These are phyloP conservation scores for Neurospora sp. DNA, from an alignment of 495 filamentous ascomycete genomes.

Conservation along the genomic window DNA sequence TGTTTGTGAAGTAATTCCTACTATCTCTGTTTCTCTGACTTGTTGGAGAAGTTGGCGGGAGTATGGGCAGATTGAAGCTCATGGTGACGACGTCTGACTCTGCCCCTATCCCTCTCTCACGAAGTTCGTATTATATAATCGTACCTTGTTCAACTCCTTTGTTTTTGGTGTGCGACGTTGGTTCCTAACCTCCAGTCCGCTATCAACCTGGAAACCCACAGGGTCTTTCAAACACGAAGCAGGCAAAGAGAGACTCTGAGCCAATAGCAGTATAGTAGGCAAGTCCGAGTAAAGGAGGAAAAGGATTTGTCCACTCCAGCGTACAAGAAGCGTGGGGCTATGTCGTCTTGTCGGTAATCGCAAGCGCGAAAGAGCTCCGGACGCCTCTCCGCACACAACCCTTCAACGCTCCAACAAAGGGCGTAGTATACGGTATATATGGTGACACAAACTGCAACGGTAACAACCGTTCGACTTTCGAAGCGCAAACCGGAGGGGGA, in stretches of 20 bases:
- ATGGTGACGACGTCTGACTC: constrained; percentile 12
- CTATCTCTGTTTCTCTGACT: constrained; percentile 44
- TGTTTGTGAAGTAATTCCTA: constrained; percentile 41
- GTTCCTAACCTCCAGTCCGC: not conserved
- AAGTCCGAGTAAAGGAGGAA: not conserved
- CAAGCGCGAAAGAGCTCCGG: not conserved
- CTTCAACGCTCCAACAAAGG: not conserved
- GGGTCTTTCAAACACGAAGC: not conserved
- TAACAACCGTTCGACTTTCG: not conserved
- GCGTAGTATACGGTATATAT: not conserved
- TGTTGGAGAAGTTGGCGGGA: constrained; percentile 19
- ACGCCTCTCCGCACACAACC: not conserved
- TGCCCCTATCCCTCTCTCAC: constrained; percentile 7
- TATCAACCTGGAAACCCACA: not conserved
- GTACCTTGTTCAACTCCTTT: not conserved
- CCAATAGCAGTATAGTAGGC: not conserved
- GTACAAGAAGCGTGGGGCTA: not conserved
- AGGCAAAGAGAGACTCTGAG: not conserved
- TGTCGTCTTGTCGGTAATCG: not conserved
- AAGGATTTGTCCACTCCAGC: not conserved
- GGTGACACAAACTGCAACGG: not conserved
- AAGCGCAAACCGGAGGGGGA: not conserved
- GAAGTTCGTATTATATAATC: not conserved
- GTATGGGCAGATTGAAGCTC: constrained; percentile 43
- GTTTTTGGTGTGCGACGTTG: not conserved